Evolutionary conservation across 257 asterid species (phyloP), one percentile per base, ranked within the genome.

Genomic region (Gentiana macrophylla): DNA sequence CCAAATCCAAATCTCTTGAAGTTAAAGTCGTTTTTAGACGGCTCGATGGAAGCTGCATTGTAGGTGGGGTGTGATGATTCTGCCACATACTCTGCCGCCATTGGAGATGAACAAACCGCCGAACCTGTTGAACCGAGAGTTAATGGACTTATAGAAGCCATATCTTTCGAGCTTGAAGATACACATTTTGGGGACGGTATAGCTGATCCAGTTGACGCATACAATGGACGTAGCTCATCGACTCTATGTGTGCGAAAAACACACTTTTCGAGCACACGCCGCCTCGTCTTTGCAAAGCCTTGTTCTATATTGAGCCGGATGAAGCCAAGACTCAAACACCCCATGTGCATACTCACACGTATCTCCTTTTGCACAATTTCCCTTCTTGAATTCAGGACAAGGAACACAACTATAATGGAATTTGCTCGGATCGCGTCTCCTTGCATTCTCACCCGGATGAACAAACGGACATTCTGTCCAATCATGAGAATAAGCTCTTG

Each of bases 311-410:
- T 89, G 97, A 1, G 97, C 94, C 0, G 97, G 97, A 69, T 89
- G 97, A 12, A 89, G 93, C 97, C 97, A 89, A 0, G 97, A 89
- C 52, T 89, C 97, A 3, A 89, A 89, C 33, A 89, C 97, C 1
- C 97, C 97, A 61, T 89, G 97, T 7, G 97, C 95, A 9, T 78
- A 89, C 57, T 89, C 97, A 43, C 97, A 89, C 5, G 54, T 7
- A 65, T 89, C 97, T 0, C 74, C 77, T 60, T 82, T 89, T 5
- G 66, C 74, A 36, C 97, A 89, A 37, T 64, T 66, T 0, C 95
- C 95, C 82, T 86, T 89, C 93, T 89, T 89, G 74, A 89, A 89
- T 43, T 89, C 97, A 0, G 97, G 97, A 61, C 97, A 89, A 1
- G 97, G 97, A 6, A 89, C 95, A 24, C 95, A 86, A 1, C 73